phyloP scores from a whole-genome alignment of 108 stramenopile species.

The Heterococcus sp. region DNA sequence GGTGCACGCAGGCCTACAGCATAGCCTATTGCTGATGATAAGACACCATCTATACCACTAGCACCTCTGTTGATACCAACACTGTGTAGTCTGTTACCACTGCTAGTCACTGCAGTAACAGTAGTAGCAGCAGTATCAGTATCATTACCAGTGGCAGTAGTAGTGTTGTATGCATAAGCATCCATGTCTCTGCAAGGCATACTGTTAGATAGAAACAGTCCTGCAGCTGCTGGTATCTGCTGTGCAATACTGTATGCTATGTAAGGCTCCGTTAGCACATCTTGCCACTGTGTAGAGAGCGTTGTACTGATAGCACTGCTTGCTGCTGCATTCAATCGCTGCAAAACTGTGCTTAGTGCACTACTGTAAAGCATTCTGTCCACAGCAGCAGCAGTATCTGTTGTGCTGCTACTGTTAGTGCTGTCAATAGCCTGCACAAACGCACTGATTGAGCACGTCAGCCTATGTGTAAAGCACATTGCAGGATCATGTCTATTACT shows the following conservation, averaged over 20 bases:
- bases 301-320: neutral
- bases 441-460: conserved; percentile 1
- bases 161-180: conserved; percentile 62
- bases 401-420: neutral
- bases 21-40: conserved; percentile 79
- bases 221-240: conserved; percentile 48
- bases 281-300: neutral
- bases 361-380: neutral
- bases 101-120: neutral
- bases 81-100: neutral
- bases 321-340: neutral
- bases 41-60: conserved; percentile 86
- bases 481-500: conserved; percentile 19
- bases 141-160: neutral
- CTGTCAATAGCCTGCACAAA: neutral
- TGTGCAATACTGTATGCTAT: conserved; percentile 66
- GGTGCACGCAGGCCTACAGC: conserved; percentile 59
- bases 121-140: neutral
- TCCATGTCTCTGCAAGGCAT: conserved; percentile 90
- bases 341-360: neutral
- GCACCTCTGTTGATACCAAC: conserved; percentile 76
- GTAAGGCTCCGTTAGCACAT: conserved; percentile 72
- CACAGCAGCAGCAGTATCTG: neutral
- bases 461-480: conserved; percentile 3
- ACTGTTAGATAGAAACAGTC: conserved; percentile 78